Conservation (phyloP, 305 asterid species). For the Ilex paraguariensis region DNA sequence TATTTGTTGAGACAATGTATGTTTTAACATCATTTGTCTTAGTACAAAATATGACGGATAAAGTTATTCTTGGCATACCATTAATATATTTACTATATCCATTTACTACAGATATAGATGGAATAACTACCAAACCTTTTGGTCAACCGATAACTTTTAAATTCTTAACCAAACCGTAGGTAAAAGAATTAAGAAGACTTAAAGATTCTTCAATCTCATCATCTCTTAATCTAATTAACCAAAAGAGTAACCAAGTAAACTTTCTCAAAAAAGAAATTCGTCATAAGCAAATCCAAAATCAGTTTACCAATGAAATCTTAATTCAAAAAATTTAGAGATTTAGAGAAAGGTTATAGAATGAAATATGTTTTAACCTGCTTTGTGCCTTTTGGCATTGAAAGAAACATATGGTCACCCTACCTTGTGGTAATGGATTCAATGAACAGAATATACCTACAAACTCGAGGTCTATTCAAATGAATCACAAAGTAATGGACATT, state of each 20-base stretch:
- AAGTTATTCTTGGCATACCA: background rate
- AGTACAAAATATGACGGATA: too few relatives aligned
- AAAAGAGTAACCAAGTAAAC: background rate
- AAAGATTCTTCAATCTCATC: too few relatives aligned
- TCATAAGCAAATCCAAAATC: too few relatives aligned
- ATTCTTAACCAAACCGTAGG: background rate
- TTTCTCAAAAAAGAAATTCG: background rate
- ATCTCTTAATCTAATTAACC: too few relatives aligned
- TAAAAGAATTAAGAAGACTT: too few relatives aligned
- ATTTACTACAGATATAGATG: background rate
- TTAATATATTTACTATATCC: too few relatives aligned
- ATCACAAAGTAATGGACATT: background rate
- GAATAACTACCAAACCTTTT: background rate
- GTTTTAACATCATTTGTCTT: too few relatives aligned
- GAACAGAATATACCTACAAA: background rate
- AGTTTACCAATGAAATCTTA: too few relatives aligned
- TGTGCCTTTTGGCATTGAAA: background rate
- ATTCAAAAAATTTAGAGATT: too few relatives aligned
- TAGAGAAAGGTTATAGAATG: background rate
- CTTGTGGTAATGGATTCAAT: background rate
- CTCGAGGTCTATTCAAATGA: background rate
- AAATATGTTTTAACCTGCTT: background rate
- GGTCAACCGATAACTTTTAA: background rate
- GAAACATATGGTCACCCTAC: background rate
- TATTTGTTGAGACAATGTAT: background rate